Evolutionary conservation across 768 basidiomycete species (phyloP).

Genomic region (Suillus bovinus): DNA sequence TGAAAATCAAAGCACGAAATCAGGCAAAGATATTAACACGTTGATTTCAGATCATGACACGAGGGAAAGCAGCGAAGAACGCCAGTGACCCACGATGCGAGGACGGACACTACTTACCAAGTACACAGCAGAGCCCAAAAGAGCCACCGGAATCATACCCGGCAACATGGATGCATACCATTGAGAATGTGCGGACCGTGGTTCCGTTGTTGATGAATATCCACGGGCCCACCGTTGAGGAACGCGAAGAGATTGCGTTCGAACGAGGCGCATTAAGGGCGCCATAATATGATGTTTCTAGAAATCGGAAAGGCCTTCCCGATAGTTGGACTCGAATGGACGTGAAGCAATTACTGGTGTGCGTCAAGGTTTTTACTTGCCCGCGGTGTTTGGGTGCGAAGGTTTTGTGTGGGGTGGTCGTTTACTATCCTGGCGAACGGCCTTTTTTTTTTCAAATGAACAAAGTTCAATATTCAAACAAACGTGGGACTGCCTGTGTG

Average conservation of each 20-base stretch:
- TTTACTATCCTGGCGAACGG: background rate
- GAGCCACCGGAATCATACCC: conserved; percentile 74
- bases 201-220: conserved; percentile 4
- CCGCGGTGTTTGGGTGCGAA: conserved; percentile 2
- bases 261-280: background rate
- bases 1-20: conserved; percentile 11
- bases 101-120: conserved; percentile 45
- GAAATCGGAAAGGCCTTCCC: background rate
- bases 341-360: too few species aligned
- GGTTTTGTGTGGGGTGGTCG: background rate
- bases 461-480: background rate
- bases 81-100: conserved; percentile 8
- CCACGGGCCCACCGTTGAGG: background rate
- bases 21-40: conserved; percentile 13
- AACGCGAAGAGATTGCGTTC: background rate
- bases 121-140: conserved; percentile 80
- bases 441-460: background rate
- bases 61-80: conserved; percentile 3
- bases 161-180: conserved; percentile 74
- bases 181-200: conserved; percentile 53
- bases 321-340: background rate
- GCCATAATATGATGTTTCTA: conserved; percentile 4
- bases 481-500: background rate
- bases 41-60: conserved; percentile 5
- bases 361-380: background rate